phyloP scores from a whole-genome alignment of 2,329 filamentous ascomycete genomes.

The Pezicula radicicola region DNA sequence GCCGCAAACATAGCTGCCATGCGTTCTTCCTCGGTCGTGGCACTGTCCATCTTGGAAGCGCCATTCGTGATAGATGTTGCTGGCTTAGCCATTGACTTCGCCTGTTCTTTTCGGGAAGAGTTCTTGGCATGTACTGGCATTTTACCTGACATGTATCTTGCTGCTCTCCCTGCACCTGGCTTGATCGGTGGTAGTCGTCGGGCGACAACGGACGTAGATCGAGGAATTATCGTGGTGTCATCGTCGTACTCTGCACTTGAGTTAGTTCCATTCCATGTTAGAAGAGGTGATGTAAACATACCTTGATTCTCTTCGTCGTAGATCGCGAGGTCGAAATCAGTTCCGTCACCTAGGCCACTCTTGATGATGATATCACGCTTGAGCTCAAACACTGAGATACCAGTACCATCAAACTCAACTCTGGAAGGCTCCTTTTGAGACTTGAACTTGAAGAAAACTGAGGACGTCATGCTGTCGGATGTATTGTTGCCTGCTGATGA shows the following conservation, averaged over 20 bases:
- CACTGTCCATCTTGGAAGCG: constrained; percentile 63
- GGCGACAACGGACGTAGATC: constrained; percentile 90
- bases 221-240: constrained; percentile 94
- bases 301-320: constrained; percentile 92
- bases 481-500: constrained; percentile 3
- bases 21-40: constrained; percentile 90
- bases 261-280: constrained; percentile 25
- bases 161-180: constrained; percentile 83
- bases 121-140: constrained; percentile 89
- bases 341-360: constrained; percentile 90
- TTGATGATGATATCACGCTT: constrained; percentile 98
- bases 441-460: constrained; percentile 99
- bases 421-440: constrained; percentile 93
- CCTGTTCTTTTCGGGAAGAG: constrained; percentile 62
- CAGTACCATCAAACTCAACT: constrained; percentile 95
- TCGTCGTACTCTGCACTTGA: constrained; percentile 79
- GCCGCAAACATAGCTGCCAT: constrained; percentile 90
- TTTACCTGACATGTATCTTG: constrained; percentile 93
- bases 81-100: constrained; percentile 49
- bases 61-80: constrained; percentile 52
- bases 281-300: constrained; percentile 43
- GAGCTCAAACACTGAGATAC: constrained; percentile 96
- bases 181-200: constrained; percentile 80
- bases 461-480: constrained; percentile 47
- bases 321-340: constrained; percentile 93